A percentile compares a stretch with the other conserved stretches of the same genome.
These are phyloP conservation scores for Ustilago bromivora DNA, from an alignment of 1,284 basidiomycete genomes.

Conservation along the genomic window DNA sequence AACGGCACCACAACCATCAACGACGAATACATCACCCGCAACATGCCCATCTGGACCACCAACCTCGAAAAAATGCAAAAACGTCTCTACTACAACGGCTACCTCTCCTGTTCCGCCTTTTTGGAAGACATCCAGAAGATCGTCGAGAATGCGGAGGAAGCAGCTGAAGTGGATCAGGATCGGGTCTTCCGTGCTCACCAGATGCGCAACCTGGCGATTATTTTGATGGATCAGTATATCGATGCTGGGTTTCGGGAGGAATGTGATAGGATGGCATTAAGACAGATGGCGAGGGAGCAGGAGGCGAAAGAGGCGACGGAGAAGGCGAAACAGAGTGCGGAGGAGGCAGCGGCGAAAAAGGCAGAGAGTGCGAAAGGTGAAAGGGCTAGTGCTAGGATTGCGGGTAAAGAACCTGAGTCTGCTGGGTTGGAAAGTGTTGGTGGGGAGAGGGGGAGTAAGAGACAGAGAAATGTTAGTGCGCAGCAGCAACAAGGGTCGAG, in stretches of 20 bases:
- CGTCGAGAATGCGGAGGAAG: slow-evolving; percentile 81
- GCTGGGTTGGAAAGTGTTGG: slow-evolving; percentile 37
- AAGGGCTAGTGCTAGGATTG: slow-evolving; percentile 74
- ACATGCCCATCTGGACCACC: slow-evolving; percentile 65
- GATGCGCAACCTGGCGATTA: slow-evolving; percentile 86
- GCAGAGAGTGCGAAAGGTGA: slow-evolving; percentile 50
- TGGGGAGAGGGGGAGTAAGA: slow-evolving; percentile 36
- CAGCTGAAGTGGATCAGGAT: slow-evolving; percentile 76
- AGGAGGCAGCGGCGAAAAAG: slow-evolving; percentile 48
- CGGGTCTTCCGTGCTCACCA: slow-evolving; percentile 84
- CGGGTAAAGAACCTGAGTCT: slow-evolving; percentile 78
- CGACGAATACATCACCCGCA: slow-evolving; percentile 45
- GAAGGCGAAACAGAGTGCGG: slow-evolving; percentile 71
- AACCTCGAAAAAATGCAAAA: slow-evolving; percentile 86
- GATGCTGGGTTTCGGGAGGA: slow-evolving; percentile 84
- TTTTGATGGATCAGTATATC: slow-evolving; percentile 86
- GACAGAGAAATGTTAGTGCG: slow-evolving; percentile 44
- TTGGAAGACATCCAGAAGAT: slow-evolving; percentile 89
- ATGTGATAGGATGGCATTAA: slow-evolving; percentile 86
- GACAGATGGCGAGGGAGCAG: slow-evolving; percentile 77
- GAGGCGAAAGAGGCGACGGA: slow-evolving; percentile 73
- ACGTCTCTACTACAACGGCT: slow-evolving; percentile 86
- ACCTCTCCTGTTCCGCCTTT: slow-evolving; percentile 88
- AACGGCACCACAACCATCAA: slow-evolving; percentile 16
- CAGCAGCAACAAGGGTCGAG: background rate